These are phyloP conservation scores for Mycena floridula DNA, from an alignment of 768 basidiomycete species.

Conservation along the genomic window DNA sequence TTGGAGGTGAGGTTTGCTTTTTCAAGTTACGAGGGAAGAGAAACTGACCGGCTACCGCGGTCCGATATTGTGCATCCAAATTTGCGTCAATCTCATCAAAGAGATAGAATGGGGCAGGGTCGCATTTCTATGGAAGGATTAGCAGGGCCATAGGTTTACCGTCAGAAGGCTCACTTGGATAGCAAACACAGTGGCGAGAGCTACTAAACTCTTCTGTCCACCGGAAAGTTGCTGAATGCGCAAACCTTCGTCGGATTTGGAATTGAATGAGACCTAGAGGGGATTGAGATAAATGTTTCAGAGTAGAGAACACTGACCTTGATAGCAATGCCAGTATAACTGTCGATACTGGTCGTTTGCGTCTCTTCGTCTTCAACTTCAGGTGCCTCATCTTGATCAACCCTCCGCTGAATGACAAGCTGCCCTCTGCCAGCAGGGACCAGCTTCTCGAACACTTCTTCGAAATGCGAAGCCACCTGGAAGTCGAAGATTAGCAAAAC, in stretches of 20 bases:
- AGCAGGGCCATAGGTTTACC: constrained; percentile 39
- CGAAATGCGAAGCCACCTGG: constrained; percentile 96
- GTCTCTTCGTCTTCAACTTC: constrained; percentile 71
- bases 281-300: constrained; percentile 1
- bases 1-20: constrained; percentile 2
- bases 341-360: constrained; percentile 77
- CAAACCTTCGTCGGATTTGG: constrained; percentile 93
- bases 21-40: not conserved
- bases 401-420: constrained; percentile 86
- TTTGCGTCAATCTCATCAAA: constrained; percentile 99
- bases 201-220: constrained; percentile 95
- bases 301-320: constrained; percentile 44
- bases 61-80: constrained; percentile 94
- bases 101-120: constrained; percentile 98
- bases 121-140: constrained; percentile 98
- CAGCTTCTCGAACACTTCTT: constrained; percentile 93
- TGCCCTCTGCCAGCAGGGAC: constrained; percentile 91
- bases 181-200: constrained; percentile 59
- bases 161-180: not conserved
- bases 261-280: constrained; percentile 92
- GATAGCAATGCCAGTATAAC: constrained; percentile 95
- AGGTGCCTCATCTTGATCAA: constrained; percentile 80
- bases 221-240: constrained; percentile 96
- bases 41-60: constrained; percentile 84
- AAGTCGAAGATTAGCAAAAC: no score